Conservation (phyloP, 768 basidiomycete genomes). For the Tricholoma bakamatsutake region DNA sequence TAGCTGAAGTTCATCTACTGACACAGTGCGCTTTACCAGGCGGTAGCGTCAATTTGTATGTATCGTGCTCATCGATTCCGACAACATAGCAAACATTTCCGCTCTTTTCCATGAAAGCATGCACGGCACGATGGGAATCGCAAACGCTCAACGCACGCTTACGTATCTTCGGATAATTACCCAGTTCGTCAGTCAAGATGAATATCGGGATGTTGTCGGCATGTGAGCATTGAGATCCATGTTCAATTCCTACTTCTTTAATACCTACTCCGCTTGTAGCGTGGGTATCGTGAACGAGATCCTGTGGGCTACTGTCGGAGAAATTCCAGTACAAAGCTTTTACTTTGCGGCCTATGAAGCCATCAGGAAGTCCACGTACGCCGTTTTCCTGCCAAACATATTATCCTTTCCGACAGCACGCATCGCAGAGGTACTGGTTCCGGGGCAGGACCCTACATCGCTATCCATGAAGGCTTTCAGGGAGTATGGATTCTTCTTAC, state of each 20-base stretch:
- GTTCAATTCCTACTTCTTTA: slow-evolving; percentile 3
- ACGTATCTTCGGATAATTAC: slow-evolving; percentile 69
- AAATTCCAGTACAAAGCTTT: slow-evolving; percentile 50
- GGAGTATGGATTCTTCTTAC: slow-evolving; percentile 37
- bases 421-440: slow-evolving; percentile 67
- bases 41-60: slow-evolving; percentile 11
- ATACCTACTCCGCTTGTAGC: slow-evolving; percentile 1
- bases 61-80: slow-evolving; percentile 31
- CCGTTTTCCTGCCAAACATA: slow-evolving; percentile 11
- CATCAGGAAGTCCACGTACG: slow-evolving; percentile 38
- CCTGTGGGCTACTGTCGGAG: slow-evolving; percentile 44
- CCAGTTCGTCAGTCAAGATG: slow-evolving; percentile 76
- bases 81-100: slow-evolving; percentile 40
- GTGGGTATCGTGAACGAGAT: slow-evolving; percentile 56
- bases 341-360: slow-evolving; percentile 43
- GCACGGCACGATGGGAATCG: slow-evolving; percentile 74
- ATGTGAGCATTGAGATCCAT: slow-evolving; percentile 17
- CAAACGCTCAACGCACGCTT: slow-evolving; percentile 76
- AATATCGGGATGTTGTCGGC: slow-evolving; percentile 28
- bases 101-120: slow-evolving; percentile 8
- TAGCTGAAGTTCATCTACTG: background rate
- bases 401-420: slow-evolving; percentile 41
- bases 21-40: slow-evolving; percentile 2
- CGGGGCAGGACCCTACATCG: slow-evolving; percentile 59
- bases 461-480: slow-evolving; percentile 46